phyloP scores from a whole-genome alignment of 441 rosid species.

The Croton laevigatus region DNA sequence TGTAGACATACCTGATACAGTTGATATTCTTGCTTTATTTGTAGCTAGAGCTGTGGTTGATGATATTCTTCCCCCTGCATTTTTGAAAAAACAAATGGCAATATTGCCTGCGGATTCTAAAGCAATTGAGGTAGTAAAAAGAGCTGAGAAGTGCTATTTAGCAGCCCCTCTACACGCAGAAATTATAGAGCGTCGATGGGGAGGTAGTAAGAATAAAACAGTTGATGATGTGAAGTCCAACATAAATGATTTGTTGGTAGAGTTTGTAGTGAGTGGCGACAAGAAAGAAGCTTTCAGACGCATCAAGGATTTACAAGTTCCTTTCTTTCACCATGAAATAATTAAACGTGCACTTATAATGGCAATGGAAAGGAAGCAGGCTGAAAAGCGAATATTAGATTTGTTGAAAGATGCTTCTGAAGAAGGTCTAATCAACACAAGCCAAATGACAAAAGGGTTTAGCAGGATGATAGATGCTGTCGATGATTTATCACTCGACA shows the following conservation, averaged over 20 bases:
- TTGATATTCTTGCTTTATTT: slow-evolving; percentile 72
- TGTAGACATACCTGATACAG: slow-evolving; percentile 76
- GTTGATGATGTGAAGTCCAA: slow-evolving; percentile 75
- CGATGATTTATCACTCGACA: slow-evolving; percentile 78
- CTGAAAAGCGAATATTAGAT: slow-evolving; percentile 54
- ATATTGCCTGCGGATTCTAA: slow-evolving; percentile 46
- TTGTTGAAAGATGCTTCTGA: slow-evolving; percentile 61
- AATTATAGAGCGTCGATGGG: slow-evolving; percentile 74
- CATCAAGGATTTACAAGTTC: slow-evolving; percentile 73
- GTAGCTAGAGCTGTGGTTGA: slow-evolving; percentile 88
- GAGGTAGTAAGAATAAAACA: slow-evolving; percentile 69
- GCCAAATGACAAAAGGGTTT: slow-evolving; percentile 76
- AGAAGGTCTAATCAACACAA: slow-evolving; percentile 71
- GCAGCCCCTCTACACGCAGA: slow-evolving; percentile 86
- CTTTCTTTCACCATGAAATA: slow-evolving; percentile 84
- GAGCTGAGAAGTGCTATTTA: slow-evolving; percentile 73
- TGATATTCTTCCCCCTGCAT: slow-evolving; percentile 84
- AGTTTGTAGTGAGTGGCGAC: slow-evolving; percentile 67
- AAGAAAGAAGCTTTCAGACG: slow-evolving; percentile 73
- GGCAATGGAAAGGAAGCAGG: slow-evolving; percentile 70
- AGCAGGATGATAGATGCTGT: slow-evolving; percentile 60
- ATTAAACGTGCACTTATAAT: slow-evolving; percentile 62
- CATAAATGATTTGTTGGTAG: slow-evolving; percentile 57
- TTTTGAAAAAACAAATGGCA: slow-evolving; percentile 54
- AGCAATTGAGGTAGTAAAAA: slow-evolving; percentile 55